These are phyloP conservation scores for Austroboletus niveus DNA, from an alignment of 1,284 basidiomycete species.

Conservation along the genomic window DNA sequence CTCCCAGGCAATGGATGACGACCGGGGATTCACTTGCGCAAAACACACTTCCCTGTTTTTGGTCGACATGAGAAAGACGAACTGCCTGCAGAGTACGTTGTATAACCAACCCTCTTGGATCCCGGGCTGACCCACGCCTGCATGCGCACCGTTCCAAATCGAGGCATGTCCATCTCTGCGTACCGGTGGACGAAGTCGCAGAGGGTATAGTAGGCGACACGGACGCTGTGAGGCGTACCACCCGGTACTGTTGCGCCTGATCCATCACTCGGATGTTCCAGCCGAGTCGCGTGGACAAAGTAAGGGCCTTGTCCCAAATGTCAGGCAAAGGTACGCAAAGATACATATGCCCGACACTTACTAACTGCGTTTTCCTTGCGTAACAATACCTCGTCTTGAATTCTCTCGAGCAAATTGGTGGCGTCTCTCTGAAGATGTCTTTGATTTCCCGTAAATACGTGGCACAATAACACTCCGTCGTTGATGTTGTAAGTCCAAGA, in stretches of 20 bases:
- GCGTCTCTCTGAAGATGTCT: constrained; percentile 32
- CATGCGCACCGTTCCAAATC: constrained; percentile 30
- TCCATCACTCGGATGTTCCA: constrained; percentile 8
- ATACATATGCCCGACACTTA: constrained; percentile 11
- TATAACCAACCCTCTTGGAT: constrained; percentile 32
- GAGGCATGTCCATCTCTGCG: constrained; percentile 15
- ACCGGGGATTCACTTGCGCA: constrained; percentile 20
- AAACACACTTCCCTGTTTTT: constrained; percentile 23
- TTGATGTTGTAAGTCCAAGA: constrained; percentile 31
- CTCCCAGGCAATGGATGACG: constrained; percentile 25
- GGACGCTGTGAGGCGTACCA: constrained; percentile 30
- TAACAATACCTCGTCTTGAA: constrained; percentile 36
- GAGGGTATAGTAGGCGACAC: constrained; percentile 23
- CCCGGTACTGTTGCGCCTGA: constrained; percentile 18
- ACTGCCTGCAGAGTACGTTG: not conserved
- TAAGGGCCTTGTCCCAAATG: constrained; percentile 28
- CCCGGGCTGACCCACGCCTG: constrained; percentile 36
- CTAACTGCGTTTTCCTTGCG: constrained; percentile 23
- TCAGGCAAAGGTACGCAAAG: not conserved
- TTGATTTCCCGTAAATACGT: constrained; percentile 43
- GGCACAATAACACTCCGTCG: constrained; percentile 25
- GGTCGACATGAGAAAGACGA: constrained; percentile 4
- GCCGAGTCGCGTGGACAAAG: constrained; percentile 27
- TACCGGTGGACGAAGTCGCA: constrained; percentile 23
- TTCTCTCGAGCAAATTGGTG: constrained; percentile 27